Evolutionary conservation across 2,329 filamentous ascomycete genomes (phyloP).

Genomic region (Xylaria digitata): DNA sequence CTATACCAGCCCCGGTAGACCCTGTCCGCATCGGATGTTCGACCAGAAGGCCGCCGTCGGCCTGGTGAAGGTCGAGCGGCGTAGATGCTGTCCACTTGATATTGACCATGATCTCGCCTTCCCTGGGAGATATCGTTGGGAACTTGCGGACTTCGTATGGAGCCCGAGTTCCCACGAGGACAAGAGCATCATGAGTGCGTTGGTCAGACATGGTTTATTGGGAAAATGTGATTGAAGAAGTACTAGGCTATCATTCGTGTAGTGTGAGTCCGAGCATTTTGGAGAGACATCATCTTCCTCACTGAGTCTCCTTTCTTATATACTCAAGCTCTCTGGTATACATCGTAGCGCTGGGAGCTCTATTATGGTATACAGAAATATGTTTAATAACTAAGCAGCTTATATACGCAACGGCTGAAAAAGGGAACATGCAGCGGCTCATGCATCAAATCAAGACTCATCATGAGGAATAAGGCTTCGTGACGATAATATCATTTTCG

Average conservation of each 20-base stretch:
- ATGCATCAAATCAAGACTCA: not conserved
- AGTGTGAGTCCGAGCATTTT: conserved; percentile 15
- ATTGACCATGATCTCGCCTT: conserved; percentile 63
- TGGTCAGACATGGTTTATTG: conserved; percentile 29
- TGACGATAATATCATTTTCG: not conserved
- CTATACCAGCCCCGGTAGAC: conserved; percentile 62
- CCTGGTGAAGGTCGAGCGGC: conserved; percentile 70
- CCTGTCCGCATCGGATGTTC: conserved; percentile 62
- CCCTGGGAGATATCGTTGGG: conserved; percentile 49
- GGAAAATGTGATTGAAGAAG: not conserved
- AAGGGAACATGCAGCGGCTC: conserved; percentile 32
- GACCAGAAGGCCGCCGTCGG: conserved; percentile 68
- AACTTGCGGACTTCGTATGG: conserved; percentile 46
- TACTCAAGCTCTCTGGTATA: conserved; percentile 12
- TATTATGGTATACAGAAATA: not conserved
- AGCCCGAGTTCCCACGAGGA: conserved; percentile 43
- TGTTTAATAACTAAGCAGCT: conserved; percentile 23
- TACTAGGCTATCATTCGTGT: conserved; percentile 5
- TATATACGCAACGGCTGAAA: conserved; percentile 11
- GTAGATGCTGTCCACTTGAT: conserved; percentile 70
- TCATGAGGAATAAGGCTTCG: not conserved
- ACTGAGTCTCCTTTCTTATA: conserved; percentile 18
- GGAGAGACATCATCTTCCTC: conserved; percentile 20
- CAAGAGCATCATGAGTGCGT: conserved; percentile 45
- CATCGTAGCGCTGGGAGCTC: not conserved